Evolutionary conservation across 805 yeast genomes (phyloP).

Genomic region (Pichia pseudocactophila): DNA sequence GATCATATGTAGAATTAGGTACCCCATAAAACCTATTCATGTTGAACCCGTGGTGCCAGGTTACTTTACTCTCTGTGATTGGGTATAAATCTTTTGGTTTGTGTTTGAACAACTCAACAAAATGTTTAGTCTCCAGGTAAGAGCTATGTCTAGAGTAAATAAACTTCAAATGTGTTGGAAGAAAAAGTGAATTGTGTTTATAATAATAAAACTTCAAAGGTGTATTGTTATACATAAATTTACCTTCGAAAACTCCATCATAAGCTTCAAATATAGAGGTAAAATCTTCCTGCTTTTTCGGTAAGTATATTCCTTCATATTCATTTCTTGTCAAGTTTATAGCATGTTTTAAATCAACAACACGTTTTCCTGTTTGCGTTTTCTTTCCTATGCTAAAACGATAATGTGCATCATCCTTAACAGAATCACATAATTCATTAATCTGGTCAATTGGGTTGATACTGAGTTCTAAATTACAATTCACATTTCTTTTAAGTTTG

Average conservation of each 20-base stretch:
- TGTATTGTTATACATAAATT: conserved; percentile 1
- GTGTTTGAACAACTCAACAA: conserved; percentile 10
- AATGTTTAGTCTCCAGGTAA: conserved; percentile 10
- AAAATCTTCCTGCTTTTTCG: not conserved
- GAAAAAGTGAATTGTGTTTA: not conserved
- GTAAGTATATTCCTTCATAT: conserved; percentile 4
- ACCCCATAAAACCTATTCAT: conserved; percentile 12
- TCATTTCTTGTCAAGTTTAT: conserved; percentile 11
- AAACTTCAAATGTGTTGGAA: conserved; percentile 10
- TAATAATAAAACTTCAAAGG: no score
- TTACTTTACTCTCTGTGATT: conserved; percentile 9
- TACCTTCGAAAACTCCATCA: not conserved
- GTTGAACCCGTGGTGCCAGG: conserved; percentile 12
- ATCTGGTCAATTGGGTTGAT: conserved; percentile 4
- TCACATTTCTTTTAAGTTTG: not conserved
- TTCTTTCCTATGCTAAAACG: not conserved
- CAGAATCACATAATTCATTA: not conserved
- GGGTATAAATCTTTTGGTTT: conserved; percentile 13
- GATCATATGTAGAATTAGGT: conserved; percentile 7
- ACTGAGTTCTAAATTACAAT: conserved; percentile 4
- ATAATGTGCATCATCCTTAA: not conserved
- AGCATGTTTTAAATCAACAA: conserved; percentile 9
- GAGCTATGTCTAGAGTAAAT: conserved; percentile 17
- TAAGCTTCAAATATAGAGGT: not conserved
- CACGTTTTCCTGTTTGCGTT: not conserved